phyloP scores from a whole-genome alignment of 768 basidiomycete genomes.

The Trametes cingulata region DNA sequence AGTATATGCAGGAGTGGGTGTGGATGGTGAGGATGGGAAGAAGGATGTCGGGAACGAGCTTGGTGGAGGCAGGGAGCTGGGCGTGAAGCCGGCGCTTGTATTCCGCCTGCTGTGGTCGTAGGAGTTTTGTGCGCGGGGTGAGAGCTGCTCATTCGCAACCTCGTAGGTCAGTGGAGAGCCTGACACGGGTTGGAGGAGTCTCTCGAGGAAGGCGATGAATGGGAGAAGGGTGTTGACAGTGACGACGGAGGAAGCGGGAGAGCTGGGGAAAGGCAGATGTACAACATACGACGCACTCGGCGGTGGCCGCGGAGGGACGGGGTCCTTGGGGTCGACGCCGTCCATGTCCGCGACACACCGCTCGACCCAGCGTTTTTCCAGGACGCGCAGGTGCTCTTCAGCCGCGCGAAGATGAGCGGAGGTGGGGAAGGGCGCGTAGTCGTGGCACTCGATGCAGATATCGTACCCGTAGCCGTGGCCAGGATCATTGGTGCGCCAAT shows the following conservation, averaged over 20 bases:
- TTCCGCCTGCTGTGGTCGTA: conserved; percentile 14
- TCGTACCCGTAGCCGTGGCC: conserved; percentile 68
- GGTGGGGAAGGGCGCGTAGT: conserved; percentile 75
- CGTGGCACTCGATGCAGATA: conserved; percentile 87
- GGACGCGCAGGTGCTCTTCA: conserved; percentile 68
- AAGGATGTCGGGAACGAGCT: conserved; percentile 31
- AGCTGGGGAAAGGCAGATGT: conserved; percentile 75
- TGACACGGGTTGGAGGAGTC: conserved; percentile 52
- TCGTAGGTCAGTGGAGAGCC: conserved; percentile 24
- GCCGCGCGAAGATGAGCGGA: conserved; percentile 65
- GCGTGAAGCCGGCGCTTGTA: conserved; percentile 14
- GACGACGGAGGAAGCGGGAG: conserved; percentile 52
- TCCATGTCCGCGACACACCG: conserved; percentile 31
- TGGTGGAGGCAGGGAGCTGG: conserved; percentile 30
- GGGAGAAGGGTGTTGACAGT: conserved; percentile 62
- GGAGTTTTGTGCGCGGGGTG: conserved; percentile 9
- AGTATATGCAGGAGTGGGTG: conserved; percentile 22
- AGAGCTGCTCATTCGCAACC: conserved; percentile 23
- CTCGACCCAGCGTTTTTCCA: conserved; percentile 70
- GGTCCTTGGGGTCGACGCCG: conserved; percentile 20
- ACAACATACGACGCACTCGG: conserved; percentile 72
- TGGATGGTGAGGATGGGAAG: conserved; percentile 23
- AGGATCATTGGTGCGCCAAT: conserved; percentile 43
- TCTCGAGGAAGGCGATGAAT: conserved; percentile 68
- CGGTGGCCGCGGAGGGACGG: conserved; percentile 61